Conservation (phyloP, 2,329 filamentous ascomycete genomes). For the Metarhizium album region DNA sequence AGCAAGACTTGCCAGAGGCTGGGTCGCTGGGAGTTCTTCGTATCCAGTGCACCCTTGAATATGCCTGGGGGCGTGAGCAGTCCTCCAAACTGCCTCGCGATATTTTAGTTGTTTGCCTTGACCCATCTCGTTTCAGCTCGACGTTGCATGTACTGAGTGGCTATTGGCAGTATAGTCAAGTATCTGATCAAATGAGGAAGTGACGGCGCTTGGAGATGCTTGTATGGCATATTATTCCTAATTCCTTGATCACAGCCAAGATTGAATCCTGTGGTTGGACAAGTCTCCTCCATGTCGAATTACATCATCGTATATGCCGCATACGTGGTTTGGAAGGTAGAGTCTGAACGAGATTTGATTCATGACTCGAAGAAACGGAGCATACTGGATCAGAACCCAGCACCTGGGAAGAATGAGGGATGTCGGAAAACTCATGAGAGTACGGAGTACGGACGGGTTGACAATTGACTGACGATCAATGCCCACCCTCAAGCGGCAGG, state of each 20-base stretch:
- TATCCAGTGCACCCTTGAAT: slow-evolving; percentile 36
- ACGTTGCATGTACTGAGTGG: background rate
- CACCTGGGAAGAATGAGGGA: no score
- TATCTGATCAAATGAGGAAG: background rate
- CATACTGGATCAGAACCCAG: no score
- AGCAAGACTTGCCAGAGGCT: slow-evolving; percentile 41
- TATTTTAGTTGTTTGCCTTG: slow-evolving; percentile 19
- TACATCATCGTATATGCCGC: background rate
- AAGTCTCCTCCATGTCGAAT: background rate
- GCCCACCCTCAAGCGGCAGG: no score
- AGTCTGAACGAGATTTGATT: no score
- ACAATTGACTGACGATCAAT: no score
- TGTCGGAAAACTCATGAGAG: no score
- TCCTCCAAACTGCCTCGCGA: slow-evolving; percentile 33
- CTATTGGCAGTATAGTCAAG: background rate
- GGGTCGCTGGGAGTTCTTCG: slow-evolving; percentile 37
- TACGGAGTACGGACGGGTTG: background rate
- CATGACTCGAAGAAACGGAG: no score
- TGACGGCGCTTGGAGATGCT: background rate
- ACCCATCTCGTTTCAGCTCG: background rate
- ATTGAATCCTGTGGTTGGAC: background rate
- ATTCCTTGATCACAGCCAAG: slow-evolving; percentile 10
- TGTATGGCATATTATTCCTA: background rate
- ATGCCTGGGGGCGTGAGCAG: slow-evolving; percentile 34
- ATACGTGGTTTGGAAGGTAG: no score